These are phyloP conservation scores for Blepharisma stoltei DNA, from an alignment of 73 alveolate species.

Conservation along the genomic window DNA sequence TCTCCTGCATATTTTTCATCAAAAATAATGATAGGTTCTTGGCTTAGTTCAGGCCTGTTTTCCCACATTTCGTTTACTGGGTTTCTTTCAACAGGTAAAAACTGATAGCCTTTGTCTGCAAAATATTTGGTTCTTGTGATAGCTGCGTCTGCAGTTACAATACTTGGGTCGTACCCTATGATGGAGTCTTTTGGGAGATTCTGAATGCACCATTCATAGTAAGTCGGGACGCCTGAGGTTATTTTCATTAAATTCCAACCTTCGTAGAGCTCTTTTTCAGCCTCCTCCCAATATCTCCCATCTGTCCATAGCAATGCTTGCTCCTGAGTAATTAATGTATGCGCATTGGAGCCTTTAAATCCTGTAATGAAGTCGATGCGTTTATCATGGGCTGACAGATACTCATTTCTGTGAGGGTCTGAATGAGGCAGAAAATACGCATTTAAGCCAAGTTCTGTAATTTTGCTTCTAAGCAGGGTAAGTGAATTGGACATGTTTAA, in stretches of 20 bases:
- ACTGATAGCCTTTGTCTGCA: constrained; percentile 38
- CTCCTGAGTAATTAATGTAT: constrained; percentile 77
- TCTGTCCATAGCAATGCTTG: constrained; percentile 98
- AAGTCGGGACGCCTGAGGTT: constrained; percentile 49
- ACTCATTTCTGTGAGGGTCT: constrained; percentile 89
- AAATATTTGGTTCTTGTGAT: constrained; percentile 43
- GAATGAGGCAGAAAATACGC: constrained; percentile 89
- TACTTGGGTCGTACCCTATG: constrained; percentile 66
- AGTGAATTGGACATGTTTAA: background rate
- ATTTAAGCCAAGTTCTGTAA: constrained; percentile 59
- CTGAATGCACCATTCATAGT: constrained; percentile 51
- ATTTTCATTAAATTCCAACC: constrained; percentile 95
- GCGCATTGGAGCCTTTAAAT: constrained; percentile 88
- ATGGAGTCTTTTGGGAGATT: constrained; percentile 42
- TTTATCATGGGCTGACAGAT: constrained; percentile 84
- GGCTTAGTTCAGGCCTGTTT: constrained; percentile 45
- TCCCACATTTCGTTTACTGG: constrained; percentile 86
- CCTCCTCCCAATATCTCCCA: constrained; percentile 95
- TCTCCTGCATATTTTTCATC: constrained; percentile 71
- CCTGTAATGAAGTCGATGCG: constrained; percentile 86
- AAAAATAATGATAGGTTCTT: constrained; percentile 52
- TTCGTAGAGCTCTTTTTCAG: constrained; percentile 83
- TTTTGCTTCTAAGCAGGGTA: constrained; percentile 49
- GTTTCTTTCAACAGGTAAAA: constrained; percentile 66
- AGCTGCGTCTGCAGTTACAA: constrained; percentile 44